Evolutionary conservation across 805 yeast genomes (phyloP), one percentile per base, ranked within the genome.

Genomic region (Candida xiaguanensis): DNA sequence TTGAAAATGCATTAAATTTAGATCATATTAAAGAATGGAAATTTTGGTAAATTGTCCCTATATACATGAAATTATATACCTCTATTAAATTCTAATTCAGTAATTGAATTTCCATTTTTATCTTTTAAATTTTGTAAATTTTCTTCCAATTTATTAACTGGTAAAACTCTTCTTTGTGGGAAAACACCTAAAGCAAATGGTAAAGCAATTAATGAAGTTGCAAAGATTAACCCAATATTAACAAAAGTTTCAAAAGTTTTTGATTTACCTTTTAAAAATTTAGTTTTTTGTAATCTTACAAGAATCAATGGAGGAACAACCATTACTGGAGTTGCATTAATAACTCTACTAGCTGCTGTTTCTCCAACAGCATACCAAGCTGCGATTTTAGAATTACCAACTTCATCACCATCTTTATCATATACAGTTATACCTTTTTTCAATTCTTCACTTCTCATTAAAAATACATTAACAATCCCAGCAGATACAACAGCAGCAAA

Each of bases 401-500:
- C 72, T 24, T 80, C 81, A 28, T 80, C 77, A 24, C 87, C 80
- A 9, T 72, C 72, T 27, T 73, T 59, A 57, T 82, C 85, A 48
- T 66, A 82, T 0, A 85, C 93, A 29, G 79, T 63, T 40, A 86
- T 86, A 51, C 95, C 95, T 55, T 82, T 84, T 51, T 79, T 80
- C 56, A 93, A 81, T 64, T 93, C 99, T 61, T 90, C 95, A 41
- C 91, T 79, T 67, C 99, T 80, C 99, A 93, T 93, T 44, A 95
- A 74, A 54, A 87, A 88, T n/a, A 93, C 96, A 51, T 93, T 93
- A 28, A 89, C 95, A 24, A 93, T 72, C 57, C 99, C 98, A 1
- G 99, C 99, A 38, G 93, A 81, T 1, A 90, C 97, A 25, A 93
- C 99, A 1, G 99, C 99, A 0, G 98, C 98, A 67, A 93, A 93